Evolutionary conservation across 768 basidiomycete genomes (phyloP), one percentile per base, ranked within the genome.

Genomic region (Psilocybe cubensis): DNA sequence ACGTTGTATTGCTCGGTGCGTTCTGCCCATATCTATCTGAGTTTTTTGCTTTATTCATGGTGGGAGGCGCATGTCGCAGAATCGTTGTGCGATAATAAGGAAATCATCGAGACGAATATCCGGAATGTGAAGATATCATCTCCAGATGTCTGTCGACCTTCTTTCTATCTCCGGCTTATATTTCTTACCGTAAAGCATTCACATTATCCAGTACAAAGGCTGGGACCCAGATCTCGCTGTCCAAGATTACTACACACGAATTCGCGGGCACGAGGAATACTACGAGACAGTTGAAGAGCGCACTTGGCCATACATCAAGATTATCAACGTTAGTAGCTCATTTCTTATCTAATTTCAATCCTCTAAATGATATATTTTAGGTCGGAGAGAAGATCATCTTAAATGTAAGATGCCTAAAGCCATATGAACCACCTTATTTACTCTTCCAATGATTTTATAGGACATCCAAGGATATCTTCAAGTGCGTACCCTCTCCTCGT

Each of bases 101-200:
- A 96, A 59, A 89, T 98, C 53, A 95, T 99, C 59, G 89, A 96
- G 63, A 86, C 83, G 2, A 99, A 99, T 68, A 98, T 97, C 52
- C 84, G 97, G 44, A 93, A 85, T 61, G 96, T 98, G 74, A 98
- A 99, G 82, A 92, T 99, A 47, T 97, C 96, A 7, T 98, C 96
- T 12, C 97, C 96, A 3, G 96, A 99, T 72, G 96, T 95, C 66
- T 40, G 92, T 80, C 18, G n/a, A n/a, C 35, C 21, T 47, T 46
- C 24, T 44, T 41, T 24, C 38, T 31, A 21, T 23, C 12, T 42
- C 54, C 47, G n/a, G 11, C 35, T 6, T 49, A 24, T 23, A 24
- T 40, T 33, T 52, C 20, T 47, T 21, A 24, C 42, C 18, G 55
- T 28, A 64, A 40, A 63, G 33, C 29, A 11, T 14, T 45, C 11